Evolutionary conservation across 2,329 filamentous ascomycete genomes (phyloP), one percentile per base, ranked within the genome.

Genomic region (Pezicula neosporulosa): DNA sequence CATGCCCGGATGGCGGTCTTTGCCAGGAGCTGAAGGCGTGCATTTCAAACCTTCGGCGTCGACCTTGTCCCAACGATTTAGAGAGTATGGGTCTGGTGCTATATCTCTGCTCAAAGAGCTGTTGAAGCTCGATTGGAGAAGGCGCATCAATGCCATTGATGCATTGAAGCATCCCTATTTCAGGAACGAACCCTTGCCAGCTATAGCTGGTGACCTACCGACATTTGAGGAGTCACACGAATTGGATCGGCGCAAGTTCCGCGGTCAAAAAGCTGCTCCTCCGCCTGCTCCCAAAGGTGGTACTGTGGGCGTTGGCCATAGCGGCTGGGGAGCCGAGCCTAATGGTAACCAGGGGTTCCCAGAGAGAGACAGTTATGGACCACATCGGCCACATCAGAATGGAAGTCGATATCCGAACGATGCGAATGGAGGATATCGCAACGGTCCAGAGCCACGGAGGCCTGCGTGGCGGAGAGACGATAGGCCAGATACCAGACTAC

Each of bases 181-280:
- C 73, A 86, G 83, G 55, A 87, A 82, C 51, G 71, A 80, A 1
- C 94, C 94, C 4, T 75, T 87, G 4, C 94, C 94, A 8, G 85
- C 92, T 37, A 81, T 82, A 50, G 90, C 94, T 1, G 86, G 87
- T 57, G 91, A 97, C 47, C 80, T 99, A n/a, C 94, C 94, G 2
- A 81, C 76, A 15, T 97, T 96, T 64, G 90, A 96, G 66, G 93
- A 97, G 63, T 96, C 91, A 42, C 94, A 99, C 70, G 94, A 99
- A 69, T 77, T 97, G n/a, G 94, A 99, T 67, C 83, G 93, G 47
- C 84, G 91, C 67, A 95, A 93, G 70, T 93, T 91, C 61, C 87
- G 95, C 59, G 88, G 91, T 52, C 87, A 94, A 63, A 90, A 90
- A 64, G 87, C 87, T 19, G 87, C 86, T 19, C 78, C 93, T 10